Base-by-base conservation (phyloP, 352 stramenopile species). In the Globisporangium cederbergense region DNA sequence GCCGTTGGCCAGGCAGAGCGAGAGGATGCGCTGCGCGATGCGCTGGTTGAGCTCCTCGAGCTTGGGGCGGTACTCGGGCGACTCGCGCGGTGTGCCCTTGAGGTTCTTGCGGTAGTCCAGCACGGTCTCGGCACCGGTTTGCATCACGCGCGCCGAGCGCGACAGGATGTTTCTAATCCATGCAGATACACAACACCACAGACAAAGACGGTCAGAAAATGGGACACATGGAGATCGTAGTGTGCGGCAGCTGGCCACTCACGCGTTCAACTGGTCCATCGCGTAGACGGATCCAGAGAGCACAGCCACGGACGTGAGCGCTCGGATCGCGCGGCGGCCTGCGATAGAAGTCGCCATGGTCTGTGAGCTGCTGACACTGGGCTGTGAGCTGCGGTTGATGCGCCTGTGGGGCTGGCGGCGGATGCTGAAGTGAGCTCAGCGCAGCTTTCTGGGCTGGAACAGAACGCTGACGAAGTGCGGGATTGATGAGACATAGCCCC, bases 1-100 rank as follows among this genome's bases (percentile, higher is more conserved):
- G 42, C 87, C 92, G 74, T 99, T 99, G 4, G 76, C 68, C 58
- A 90, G 89, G 71, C 95, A 99, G 53, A 99, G 70, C 16, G 89
- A 38, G 18, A 98, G 72, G 16, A 99, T 73, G 38, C 91, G 82
- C 68, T 90, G 64, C 6, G 97, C 97, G 36, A 85, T 92, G 62
- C 88, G 86, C 54, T 85, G 51, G 69, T 97, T 96, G 18, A 91
- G 79, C 28, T 53, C 65, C 40, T 77, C 65, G 47, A 96, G 68
- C 57, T 81, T 75, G 4, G 58, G 47, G n/a, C 77, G 84, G 66
- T 96, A 96, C 49, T 79, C 80, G 1, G 76, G 64, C 18, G 77
- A 62, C 1, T 74, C 76, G 38, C 74, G 71, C 34, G 74, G 66
- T 1, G 77, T 72, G 38, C 74, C 70, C 58, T 73, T 74, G 32